phyloP scores from a whole-genome alignment of 495 filamentous ascomycete species.

The Podospora conica region DNA sequence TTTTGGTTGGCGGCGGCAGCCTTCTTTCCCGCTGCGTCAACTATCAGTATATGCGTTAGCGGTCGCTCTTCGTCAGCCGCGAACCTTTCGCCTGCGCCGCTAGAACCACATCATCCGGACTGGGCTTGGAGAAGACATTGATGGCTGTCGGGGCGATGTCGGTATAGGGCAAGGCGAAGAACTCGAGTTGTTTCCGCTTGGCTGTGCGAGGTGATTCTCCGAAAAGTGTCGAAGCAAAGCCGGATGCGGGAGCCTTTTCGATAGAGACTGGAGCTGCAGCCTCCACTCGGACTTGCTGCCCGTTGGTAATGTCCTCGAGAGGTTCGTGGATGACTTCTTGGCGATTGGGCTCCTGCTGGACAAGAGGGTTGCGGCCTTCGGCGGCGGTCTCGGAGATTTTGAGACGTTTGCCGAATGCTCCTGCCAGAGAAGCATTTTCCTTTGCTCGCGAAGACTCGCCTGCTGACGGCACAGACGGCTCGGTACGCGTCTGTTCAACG shows the following conservation, averaged over 20 bases:
- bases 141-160: conserved; percentile 30
- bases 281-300: neutral
- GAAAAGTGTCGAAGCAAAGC: conserved; percentile 65
- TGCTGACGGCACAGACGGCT: conserved; percentile 25
- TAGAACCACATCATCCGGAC: conserved; percentile 86
- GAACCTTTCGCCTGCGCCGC: conserved; percentile 91
- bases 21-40: conserved; percentile 42
- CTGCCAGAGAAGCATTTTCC: conserved; percentile 19
- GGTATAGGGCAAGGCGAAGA: conserved; percentile 49
- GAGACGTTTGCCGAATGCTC: conserved; percentile 26
- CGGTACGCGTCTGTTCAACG: conserved; percentile 24
- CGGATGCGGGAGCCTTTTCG: conserved; percentile 44
- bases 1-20: conserved; percentile 26
- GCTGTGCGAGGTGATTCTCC: conserved; percentile 31
- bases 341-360: conserved; percentile 8
- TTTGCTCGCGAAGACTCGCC: conserved; percentile 11
- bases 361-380: conserved; percentile 18
- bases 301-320: neutral
- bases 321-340: neutral
- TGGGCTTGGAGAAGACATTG: conserved; percentile 78
- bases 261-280: neutral
- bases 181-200: conserved; percentile 33
- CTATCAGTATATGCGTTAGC: conserved; percentile 39
- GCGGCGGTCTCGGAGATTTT: conserved; percentile 24
- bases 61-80: conserved; percentile 36